phyloP scores from a whole-genome alignment of 306 rosid genomes.

The Mucuna pruriens region DNA sequence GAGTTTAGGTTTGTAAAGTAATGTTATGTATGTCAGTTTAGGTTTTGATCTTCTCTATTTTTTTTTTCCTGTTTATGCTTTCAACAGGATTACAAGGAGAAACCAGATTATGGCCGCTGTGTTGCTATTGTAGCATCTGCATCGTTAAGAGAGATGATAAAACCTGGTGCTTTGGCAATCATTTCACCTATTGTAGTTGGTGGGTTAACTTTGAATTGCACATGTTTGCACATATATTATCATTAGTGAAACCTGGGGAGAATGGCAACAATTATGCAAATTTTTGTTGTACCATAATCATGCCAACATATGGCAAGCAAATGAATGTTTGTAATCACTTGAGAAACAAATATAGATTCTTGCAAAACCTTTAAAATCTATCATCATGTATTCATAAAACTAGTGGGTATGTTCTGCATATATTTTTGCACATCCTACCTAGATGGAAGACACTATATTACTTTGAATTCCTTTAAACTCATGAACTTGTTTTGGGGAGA shows the following conservation, averaged over 20 bases:
- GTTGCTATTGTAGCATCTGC: constrained; percentile 99
- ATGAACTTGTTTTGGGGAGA: background rate
- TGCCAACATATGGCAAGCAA: constrained; percentile 8
- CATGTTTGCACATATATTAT: background rate
- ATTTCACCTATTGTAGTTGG: constrained; percentile 89
- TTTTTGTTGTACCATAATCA: constrained; percentile 17
- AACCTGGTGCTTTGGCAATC: constrained; percentile 97
- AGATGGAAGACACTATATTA: background rate
- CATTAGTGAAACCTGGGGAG: constrained; percentile 18
- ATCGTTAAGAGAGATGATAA: constrained; percentile 92
- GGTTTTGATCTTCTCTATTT: constrained; percentile 15
- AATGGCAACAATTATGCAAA: constrained; percentile 12
- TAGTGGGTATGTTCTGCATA: constrained; percentile 8
- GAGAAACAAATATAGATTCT: background rate
- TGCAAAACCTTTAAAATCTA: background rate
- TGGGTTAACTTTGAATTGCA: constrained; percentile 48
- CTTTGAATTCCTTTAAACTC: constrained; percentile 4
- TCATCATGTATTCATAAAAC: constrained; percentile 13
- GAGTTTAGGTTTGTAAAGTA: constrained; percentile 48
- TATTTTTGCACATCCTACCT: background rate
- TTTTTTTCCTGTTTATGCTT: constrained; percentile 26
- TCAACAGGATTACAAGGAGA: constrained; percentile 85
- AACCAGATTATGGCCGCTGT: constrained; percentile 96
- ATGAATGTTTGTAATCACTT: constrained; percentile 21
- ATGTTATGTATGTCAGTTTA: constrained; percentile 19